Percentiles rank a stretch among this genome's conserved stretches.
Evolutionary conservation across 2,329 filamentous ascomycete species (phyloP).

Genomic region (Alternaria alternata): DNA sequence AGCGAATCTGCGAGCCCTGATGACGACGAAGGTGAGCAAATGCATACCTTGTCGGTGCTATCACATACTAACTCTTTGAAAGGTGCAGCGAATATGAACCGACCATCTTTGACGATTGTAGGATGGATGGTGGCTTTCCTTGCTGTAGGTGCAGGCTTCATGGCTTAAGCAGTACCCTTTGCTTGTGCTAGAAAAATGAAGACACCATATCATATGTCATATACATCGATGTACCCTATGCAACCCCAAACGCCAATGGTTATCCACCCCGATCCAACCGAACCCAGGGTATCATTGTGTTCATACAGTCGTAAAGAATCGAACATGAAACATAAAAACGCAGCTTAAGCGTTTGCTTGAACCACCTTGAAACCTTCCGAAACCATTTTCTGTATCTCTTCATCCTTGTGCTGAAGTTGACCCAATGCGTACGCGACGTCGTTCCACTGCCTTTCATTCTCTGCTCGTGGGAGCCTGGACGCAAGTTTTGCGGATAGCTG

Average conservation of each 20-base stretch:
- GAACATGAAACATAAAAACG: not conserved
- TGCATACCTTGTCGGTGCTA: not conserved
- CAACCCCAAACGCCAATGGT: not conserved
- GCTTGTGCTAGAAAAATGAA: not conserved
- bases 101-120: not conserved
- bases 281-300: constrained; percentile 4
- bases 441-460: constrained; percentile 95
- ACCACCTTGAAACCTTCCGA: constrained; percentile 73
- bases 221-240: not conserved
- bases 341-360: constrained; percentile 40
- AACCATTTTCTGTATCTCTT: constrained; percentile 82
- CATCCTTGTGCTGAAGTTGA: constrained; percentile 89
- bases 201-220: not conserved
- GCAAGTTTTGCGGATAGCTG: constrained; percentile 93
- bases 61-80: not conserved
- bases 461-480: constrained; percentile 82
- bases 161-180: not conserved
- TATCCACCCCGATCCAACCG: not conserved
- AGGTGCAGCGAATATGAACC: not conserved
- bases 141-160: not conserved
- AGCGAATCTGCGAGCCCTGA: not conserved
- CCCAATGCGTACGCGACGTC: constrained; percentile 94
- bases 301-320: constrained; percentile 1
- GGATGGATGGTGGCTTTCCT: not conserved
- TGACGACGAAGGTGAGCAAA: not conserved